Conservation (phyloP, 495 filamentous ascomycete genomes). For the Apiosordaria backusii region DNA sequence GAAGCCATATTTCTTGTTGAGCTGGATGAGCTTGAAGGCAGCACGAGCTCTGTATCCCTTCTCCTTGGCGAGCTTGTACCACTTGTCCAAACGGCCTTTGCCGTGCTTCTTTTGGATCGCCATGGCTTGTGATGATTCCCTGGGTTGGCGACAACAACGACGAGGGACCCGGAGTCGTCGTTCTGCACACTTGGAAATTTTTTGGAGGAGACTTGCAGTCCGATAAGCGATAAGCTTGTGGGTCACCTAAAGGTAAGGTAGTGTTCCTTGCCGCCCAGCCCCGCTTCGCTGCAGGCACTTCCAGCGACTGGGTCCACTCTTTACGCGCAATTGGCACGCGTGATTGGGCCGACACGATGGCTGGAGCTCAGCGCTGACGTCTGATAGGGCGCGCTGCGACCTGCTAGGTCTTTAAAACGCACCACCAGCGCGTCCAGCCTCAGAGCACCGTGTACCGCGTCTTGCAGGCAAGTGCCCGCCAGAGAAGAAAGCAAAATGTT, state of each 20-base stretch:
- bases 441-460: conserved; percentile 28
- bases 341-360: conserved; percentile 30
- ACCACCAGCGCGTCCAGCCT: conserved; percentile 22
- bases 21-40: conserved; percentile 96
- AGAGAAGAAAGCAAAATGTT: not conserved
- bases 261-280: not conserved
- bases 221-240: conserved; percentile 31
- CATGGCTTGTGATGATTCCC: conserved; percentile 52
- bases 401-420: conserved; percentile 20
- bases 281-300: conserved; percentile 8
- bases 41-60: conserved; percentile 96
- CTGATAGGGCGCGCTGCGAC: conserved; percentile 5
- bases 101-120: conserved; percentile 99
- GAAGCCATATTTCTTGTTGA: conserved; percentile 99
- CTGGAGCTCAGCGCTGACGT: not conserved
- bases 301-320: not conserved
- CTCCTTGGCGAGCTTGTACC: conserved; percentile 85
- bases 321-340: conserved; percentile 17
- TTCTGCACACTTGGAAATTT: conserved; percentile 15
- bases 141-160: conserved; percentile 11
- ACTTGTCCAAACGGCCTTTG: conserved; percentile 99
- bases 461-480: conserved; percentile 12
- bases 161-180: not conserved
- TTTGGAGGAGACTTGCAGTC: conserved; percentile 18
- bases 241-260: not conserved